Evolutionary conservation across 306 rosid species (phyloP).

Genomic region (Amphicarpaea edgeworthii): DNA sequence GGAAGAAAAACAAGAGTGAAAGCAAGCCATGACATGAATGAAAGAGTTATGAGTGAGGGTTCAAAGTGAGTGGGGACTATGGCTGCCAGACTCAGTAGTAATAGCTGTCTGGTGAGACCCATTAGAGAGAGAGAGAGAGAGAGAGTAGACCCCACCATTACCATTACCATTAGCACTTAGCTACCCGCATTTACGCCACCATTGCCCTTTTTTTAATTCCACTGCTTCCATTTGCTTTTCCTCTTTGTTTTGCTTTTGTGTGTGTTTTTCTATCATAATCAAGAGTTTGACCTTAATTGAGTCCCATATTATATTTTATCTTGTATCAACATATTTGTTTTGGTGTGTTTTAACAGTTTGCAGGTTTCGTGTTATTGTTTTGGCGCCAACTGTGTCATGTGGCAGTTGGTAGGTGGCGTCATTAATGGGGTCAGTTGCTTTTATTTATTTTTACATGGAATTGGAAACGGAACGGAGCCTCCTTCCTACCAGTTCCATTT

Average conservation of each 20-base stretch:
- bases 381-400: conserved; percentile 40
- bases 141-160: conserved; percentile 58
- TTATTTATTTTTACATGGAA: conserved; percentile 19
- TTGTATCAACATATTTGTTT: no score
- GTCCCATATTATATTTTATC: no score
- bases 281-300: no score
- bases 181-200: conserved; percentile 74
- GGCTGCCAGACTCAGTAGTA: conserved; percentile 58
- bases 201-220: conserved; percentile 41
- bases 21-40: conserved; percentile 76
- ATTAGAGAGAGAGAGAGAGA: conserved; percentile 33
- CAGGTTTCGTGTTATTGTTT: conserved; percentile 25
- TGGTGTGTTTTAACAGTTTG: background rate
- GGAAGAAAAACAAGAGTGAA: conserved; percentile 44
- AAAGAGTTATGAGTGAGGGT: conserved; percentile 60
- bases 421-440: conserved; percentile 43
- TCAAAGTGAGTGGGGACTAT: conserved; percentile 68
- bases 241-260: background rate
- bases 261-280: no score
- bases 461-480: conserved; percentile 23
- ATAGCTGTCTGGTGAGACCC: conserved; percentile 65
- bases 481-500: conserved; percentile 20
- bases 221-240: background rate
- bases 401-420: conserved; percentile 47
- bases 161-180: conserved; percentile 41